Base-by-base conservation (phyloP, 1,284 basidiomycete species). In the Marasmius tenuissimus region DNA sequence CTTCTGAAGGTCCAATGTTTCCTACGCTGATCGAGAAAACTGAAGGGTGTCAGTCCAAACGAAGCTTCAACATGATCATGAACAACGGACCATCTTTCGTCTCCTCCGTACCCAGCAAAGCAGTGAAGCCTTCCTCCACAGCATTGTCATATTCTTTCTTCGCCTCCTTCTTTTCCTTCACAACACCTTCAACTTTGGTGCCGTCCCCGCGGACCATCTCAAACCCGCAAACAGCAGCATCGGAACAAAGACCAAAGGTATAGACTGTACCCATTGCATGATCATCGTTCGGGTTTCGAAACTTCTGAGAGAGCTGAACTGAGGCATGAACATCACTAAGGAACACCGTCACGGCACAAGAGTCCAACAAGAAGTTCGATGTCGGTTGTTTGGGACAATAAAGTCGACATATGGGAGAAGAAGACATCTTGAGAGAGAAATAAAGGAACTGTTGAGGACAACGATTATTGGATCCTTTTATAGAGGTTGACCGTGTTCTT, bases 151-250 rank as follows among this genome's bases (percentile, higher is more conserved):
- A 27, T 27, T 27, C 27, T 27, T 27, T 27, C 27, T 27, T 27
- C 27, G 62, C 62, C 40, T 61, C 58, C 16, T 48, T 20, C 18
- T 62, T 62, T 27, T 61, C 59, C 54, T 61, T 56, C 3, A 61
- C 59, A n/a, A 58, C n/a, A 11, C 62, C 62, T 12, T 57, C 56
- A 39, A 63, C 62, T 37, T 57, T 53, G 1, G 54, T 63, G 8
- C 62, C 62, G 37, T 63, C 56, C 8, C 22, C 1, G 18, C 58
- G 45, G 22, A 63, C 45, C 62, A 63, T 63, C 12, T 56, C 53
- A 38, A 63, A 63, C 18, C 40, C 54, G 33, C 58, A 63, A 1
- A 63, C 37, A 14, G 56, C 62, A 42, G 67, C 62, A 38, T 67
- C 70, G 56, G 60, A 37, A 4, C 37, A 37, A 12, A 58, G n/a